Evolutionary conservation across 2,329 filamentous ascomycete genomes (phyloP), one percentile per base, ranked within the genome.

Genomic region (Fusarium coffeatum): DNA sequence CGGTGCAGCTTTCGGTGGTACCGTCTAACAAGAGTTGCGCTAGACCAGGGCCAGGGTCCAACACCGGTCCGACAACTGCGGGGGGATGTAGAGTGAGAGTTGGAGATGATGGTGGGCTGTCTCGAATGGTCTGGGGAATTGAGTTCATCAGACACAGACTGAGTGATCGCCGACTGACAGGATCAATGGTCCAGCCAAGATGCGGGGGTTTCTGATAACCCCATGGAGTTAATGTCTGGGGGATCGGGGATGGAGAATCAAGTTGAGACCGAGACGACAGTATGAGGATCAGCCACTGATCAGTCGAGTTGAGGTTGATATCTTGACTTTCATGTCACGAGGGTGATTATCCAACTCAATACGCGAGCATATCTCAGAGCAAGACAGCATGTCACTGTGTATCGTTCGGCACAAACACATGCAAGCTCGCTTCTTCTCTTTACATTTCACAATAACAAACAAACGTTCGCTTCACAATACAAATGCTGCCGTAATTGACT

Each of bases 1-100:
- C 57, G 63, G 63, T 58, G 63, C 46, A 48, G 63, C 41, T 53
- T 53, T 67, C 64, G 63, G 64, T 58, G 57, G 18, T 51, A 57
- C 50, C 53, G 20, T 8, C 20, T 5, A 43, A 51, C 32, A 47
- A 67, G 63, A 46, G 41, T 53, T 30, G 28, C 40, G 56, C 64
- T 67, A 67, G 50, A 45, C 37, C 23, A 46, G 25, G 40, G n/a
- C 20, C 27, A n/a, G 56, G 49, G 45, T 9, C 4, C n/a, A 25
- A 18, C 43, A 23, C 53, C 64, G 64, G 64, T 15, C 64, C 64
- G 64, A 68, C 57, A 68, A 42, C 49, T 40, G 56, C 34, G 34
- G 34, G n/a, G 34, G 34, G 34, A n/a, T 37, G 32, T 37, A 12
- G 34, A 37, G 49, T 45, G 56, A 27, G 55, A 54, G 30, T 34